Base-by-base conservation (phyloP, 129 eudicot genomes). In the Chrysanthemum seticuspe region DNA sequence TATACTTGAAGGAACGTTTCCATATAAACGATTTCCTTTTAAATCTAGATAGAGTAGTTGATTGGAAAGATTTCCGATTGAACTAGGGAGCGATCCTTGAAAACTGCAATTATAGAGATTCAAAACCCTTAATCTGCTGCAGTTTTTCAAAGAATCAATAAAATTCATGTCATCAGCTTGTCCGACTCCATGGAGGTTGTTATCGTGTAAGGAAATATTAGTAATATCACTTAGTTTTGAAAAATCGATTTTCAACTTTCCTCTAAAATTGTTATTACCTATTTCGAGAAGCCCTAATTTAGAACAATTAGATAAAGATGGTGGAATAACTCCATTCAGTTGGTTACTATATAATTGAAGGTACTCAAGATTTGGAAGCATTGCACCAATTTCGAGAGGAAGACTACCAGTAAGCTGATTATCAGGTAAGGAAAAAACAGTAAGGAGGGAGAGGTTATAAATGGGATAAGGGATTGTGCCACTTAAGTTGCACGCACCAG, bases 61-160 rank as follows among this genome's bases (percentile, higher is more conserved):
- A 19, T 71, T 3, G 1, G 74, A 76, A n/a, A 76, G 23, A 76
- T 76, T 76, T 10, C 51, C 74, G 0, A 76, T 13, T 36, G 59
- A 58, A 0, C 3, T 4, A 3, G 68, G 68, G 31, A 67, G 18
- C 36, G n/a, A 10, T 55, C 80, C 74, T 0, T 21, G 11, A 14
- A 67, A 59, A 5, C 48, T 27, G 60, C 63, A 45, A 0, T 56
- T 12, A 13, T 0, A 0, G 0, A 67, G 4, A 25, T 3, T 15
- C 8, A 76, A 4, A 1, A 11, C 2, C 2, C n/a, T 2, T 21
- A 76, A 58, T 14, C 8, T 47, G 29, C 60, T 76, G 34, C 74
- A 67, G 15, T 76, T 76, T 13, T 53, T 8, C 67, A 57, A 7
- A 5, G 72, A 54, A 54, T 13, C 34, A 10, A 76, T 19, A 10